Percentiles rank a stretch among this genome's conserved stretches.
These are phyloP conservation scores for Blastobotrys parvus DNA, from an alignment of 805 yeast genomes.

Conservation along the genomic window DNA sequence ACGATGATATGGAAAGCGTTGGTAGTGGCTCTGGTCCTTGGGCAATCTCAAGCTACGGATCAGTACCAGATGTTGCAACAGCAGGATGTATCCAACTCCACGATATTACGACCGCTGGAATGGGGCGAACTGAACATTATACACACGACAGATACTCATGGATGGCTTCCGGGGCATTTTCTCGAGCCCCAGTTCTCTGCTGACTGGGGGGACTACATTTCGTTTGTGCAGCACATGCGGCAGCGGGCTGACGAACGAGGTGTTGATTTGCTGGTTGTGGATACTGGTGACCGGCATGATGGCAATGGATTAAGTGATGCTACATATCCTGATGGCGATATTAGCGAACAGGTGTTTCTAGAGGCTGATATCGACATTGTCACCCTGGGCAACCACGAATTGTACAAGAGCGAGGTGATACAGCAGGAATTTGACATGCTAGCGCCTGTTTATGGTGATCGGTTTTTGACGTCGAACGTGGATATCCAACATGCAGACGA, in stretches of 20 bases:
- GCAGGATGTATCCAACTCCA: no score
- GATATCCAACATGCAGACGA: slow-evolving; percentile 19
- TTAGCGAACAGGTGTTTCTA: slow-evolving; percentile 55
- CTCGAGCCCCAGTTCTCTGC: slow-evolving; percentile 70
- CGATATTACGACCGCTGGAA: slow-evolving; percentile 26
- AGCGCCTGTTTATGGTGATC: slow-evolving; percentile 47
- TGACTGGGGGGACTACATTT: slow-evolving; percentile 87
- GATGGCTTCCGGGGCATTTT: slow-evolving; percentile 85
- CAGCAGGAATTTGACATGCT: slow-evolving; percentile 54
- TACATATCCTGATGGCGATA: slow-evolving; percentile 60
- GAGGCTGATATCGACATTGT: slow-evolving; percentile 62
- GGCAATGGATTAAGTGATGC: slow-evolving; percentile 88
- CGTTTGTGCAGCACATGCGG: slow-evolving; percentile 51
- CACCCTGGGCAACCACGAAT: slow-evolving; percentile 87
- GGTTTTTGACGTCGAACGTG: slow-evolving; percentile 45
- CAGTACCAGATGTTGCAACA: no score
- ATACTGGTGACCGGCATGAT: slow-evolving; percentile 90
- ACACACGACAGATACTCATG: slow-evolving; percentile 96
- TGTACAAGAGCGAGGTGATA: slow-evolving; percentile 61
- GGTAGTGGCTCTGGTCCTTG: no score
- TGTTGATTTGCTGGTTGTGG: slow-evolving; percentile 66
- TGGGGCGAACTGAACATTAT: slow-evolving; percentile 76
- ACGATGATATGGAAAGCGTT: not conserved
- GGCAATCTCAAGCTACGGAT: no score
- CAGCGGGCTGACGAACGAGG: slow-evolving; percentile 35